Evolutionary conservation across 2,329 filamentous ascomycete species (phyloP).

Genomic region (Emericellopsis cladophorae): DNA sequence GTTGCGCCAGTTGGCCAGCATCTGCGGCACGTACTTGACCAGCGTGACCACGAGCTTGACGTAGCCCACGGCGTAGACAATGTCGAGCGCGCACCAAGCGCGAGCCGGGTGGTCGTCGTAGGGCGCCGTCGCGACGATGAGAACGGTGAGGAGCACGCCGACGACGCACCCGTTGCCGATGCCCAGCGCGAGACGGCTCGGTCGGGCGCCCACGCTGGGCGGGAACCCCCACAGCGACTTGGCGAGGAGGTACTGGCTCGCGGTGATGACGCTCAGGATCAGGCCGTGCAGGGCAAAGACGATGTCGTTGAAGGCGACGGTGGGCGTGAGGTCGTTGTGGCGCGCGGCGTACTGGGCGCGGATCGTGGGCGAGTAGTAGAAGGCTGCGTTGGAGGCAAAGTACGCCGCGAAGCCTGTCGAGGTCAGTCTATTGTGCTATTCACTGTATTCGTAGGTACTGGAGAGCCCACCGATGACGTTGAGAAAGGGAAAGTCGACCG

Average conservation of each 20-base stretch:
- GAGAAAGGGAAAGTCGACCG: conserved; percentile 75
- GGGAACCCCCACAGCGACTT: conserved; percentile 64
- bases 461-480: conserved; percentile 44
- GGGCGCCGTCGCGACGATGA: conserved; percentile 21
- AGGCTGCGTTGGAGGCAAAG: conserved; percentile 57
- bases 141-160: conserved; percentile 39
- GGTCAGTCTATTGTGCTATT: conserved; percentile 2
- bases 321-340: conserved; percentile 63
- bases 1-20: conserved; percentile 70
- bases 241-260: conserved; percentile 68
- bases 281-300: conserved; percentile 76
- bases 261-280: conserved; percentile 57
- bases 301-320: conserved; percentile 82
- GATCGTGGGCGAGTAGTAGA: conserved; percentile 70
- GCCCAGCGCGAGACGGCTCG: conserved; percentile 49
- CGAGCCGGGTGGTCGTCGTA: conserved; percentile 18
- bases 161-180: conserved; percentile 57
- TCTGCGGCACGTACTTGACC: conserved; percentile 87
- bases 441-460: neutral
- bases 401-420: conserved; percentile 58
- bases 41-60: conserved; percentile 82
- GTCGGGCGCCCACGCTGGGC: conserved; percentile 40
- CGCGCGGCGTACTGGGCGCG: conserved; percentile 73
- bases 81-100: conserved; percentile 50
- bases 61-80: conserved; percentile 62